A percentile compares a stretch with the other conserved stretches of the same genome.
Evolutionary conservation across 208 protist genomes (phyloP).

Genomic region (Endotrypanum monterogeii): DNA sequence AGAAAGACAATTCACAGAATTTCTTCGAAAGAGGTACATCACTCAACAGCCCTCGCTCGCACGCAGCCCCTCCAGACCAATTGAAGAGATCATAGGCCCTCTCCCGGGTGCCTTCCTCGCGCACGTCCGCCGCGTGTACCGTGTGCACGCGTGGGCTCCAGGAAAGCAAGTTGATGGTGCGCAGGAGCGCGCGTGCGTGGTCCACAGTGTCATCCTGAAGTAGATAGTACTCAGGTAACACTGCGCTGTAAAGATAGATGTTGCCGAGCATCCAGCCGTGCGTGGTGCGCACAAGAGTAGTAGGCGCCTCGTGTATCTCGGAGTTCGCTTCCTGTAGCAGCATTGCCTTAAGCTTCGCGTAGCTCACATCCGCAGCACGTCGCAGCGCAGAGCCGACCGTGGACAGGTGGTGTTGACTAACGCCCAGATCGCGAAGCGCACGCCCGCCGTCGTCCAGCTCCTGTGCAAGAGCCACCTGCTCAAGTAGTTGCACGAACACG

Average conservation of each 20-base stretch:
- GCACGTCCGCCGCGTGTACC: neutral
- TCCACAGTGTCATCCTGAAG: slow-evolving; percentile 33
- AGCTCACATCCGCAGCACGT: slow-evolving; percentile 34
- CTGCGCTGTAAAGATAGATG: slow-evolving; percentile 42
- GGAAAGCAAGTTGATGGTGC: slow-evolving; percentile 48
- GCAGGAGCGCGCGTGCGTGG: slow-evolving; percentile 55
- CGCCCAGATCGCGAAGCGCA: slow-evolving; percentile 11
- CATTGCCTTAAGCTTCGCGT: slow-evolving; percentile 39
- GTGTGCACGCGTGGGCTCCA: slow-evolving; percentile 32
- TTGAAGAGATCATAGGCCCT: slow-evolving; percentile 43
- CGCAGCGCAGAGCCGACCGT: slow-evolving; percentile 9
- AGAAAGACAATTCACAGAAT: slow-evolving; percentile 64
- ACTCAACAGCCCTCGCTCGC: slow-evolving; percentile 14
- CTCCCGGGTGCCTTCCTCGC: neutral
- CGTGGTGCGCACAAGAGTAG: slow-evolving; percentile 33
- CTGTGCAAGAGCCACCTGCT: slow-evolving; percentile 23
- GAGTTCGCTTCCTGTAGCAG: slow-evolving; percentile 28
- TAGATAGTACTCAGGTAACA: slow-evolving; percentile 75
- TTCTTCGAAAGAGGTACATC: slow-evolving; percentile 16
- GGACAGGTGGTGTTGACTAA: slow-evolving; percentile 2
- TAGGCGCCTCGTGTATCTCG: slow-evolving; percentile 27
- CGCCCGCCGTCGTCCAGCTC: slow-evolving; percentile 17
- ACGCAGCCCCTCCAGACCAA: slow-evolving; percentile 38
- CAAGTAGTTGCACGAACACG: slow-evolving; percentile 23
- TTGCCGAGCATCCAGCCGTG: slow-evolving; percentile 34